Conservation (phyloP, 164 flowering plant genomes). For the Vitis amurensis region DNA sequence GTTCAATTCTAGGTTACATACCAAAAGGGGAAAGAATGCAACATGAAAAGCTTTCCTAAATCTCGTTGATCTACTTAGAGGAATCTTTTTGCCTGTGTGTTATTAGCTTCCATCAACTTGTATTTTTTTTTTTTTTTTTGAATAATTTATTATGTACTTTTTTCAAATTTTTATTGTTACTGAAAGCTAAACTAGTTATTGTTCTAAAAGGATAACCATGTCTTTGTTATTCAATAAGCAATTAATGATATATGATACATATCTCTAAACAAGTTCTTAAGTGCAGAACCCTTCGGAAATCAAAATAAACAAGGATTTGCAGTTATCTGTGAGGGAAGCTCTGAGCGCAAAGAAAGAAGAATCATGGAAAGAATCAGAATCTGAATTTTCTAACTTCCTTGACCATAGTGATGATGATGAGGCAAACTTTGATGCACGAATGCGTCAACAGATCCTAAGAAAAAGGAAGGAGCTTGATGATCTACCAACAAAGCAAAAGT, state of each 20-base stretch:
- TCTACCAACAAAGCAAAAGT: conserved; percentile 44
- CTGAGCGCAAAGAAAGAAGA: conserved; percentile 63
- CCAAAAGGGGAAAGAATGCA: neutral
- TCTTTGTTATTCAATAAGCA: neutral
- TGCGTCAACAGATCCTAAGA: conserved; percentile 79
- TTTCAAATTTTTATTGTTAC: no score
- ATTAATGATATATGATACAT: neutral
- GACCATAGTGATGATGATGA: conserved; percentile 74
- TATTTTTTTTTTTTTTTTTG: no score
- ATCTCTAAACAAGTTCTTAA: neutral
- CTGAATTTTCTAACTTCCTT: conserved; percentile 27
- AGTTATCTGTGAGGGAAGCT: conserved; percentile 76
- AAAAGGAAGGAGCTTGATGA: conserved; percentile 76
- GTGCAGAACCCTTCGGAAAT: conserved; percentile 51
- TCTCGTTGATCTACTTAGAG: no score
- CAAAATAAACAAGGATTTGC: conserved; percentile 50
- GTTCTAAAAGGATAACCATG: no score
- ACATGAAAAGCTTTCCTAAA: no score
- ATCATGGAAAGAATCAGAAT: conserved; percentile 30
- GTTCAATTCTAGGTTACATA: neutral
- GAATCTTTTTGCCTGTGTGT: no score
- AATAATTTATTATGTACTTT: no score
- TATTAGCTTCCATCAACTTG: no score
- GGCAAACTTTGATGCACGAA: conserved; percentile 73
- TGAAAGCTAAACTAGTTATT: neutral